phyloP scores from a whole-genome alignment of 208 protist genomes.

The Leishmania mexicana region DNA sequence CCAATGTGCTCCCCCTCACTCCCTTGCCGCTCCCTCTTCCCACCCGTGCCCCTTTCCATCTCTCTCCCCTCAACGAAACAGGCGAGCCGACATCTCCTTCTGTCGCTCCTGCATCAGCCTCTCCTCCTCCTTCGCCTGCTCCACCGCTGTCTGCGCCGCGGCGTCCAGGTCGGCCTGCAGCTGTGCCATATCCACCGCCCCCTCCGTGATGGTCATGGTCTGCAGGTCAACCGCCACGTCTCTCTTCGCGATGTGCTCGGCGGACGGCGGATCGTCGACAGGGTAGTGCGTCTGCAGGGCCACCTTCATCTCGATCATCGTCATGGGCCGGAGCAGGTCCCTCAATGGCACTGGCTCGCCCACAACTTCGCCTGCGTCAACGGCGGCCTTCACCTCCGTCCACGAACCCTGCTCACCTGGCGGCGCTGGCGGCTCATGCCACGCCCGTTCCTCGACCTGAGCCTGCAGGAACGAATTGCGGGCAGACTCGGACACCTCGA shows the following conservation, averaged over 20 bases:
- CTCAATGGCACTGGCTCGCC: constrained; percentile 48
- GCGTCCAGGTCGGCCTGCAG: constrained; percentile 42
- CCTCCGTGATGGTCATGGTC: constrained; percentile 70
- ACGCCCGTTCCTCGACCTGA: constrained; percentile 88
- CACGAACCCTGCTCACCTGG: constrained; percentile 87
- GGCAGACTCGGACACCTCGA: constrained; percentile 69
- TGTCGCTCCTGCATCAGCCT: constrained; percentile 30
- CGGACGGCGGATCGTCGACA: constrained; percentile 74
- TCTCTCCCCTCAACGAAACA: constrained; percentile 32
- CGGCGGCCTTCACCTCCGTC: constrained; percentile 80
- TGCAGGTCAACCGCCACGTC: constrained; percentile 62
- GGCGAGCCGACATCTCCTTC: constrained; percentile 47
- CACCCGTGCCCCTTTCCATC: not conserved
- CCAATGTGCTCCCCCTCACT: not conserved
- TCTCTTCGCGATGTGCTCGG: constrained; percentile 60
- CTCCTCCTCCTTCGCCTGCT: constrained; percentile 24
- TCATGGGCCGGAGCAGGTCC: constrained; percentile 76
- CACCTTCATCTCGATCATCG: constrained; percentile 72
- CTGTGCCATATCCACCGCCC: constrained; percentile 59
- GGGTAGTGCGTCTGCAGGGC: constrained; percentile 43
- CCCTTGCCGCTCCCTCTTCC: not conserved
- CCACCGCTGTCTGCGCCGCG: constrained; percentile 30
- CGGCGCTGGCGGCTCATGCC: constrained; percentile 85
- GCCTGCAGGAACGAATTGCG: constrained; percentile 75
- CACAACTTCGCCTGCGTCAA: constrained; percentile 72